A percentile compares a stretch with the other conserved stretches of the same genome.
Evolutionary conservation across 192 early-diverging fungal genomes (phyloP).

Genomic region (Gonapodya sp.): DNA sequence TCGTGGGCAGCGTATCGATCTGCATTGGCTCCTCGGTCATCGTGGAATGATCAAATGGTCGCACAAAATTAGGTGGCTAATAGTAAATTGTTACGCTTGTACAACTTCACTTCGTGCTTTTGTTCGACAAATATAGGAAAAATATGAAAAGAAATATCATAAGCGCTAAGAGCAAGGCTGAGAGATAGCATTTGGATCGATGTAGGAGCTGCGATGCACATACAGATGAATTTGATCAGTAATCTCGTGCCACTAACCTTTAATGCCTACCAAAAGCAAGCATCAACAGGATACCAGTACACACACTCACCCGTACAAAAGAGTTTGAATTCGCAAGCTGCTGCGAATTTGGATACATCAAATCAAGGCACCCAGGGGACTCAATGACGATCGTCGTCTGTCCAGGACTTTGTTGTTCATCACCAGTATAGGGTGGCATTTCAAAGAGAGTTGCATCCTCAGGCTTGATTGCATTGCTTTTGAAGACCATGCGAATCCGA

Average conservation of each 20-base stretch:
- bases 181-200: conserved; percentile 27
- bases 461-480: conserved; percentile 35
- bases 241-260: too few species aligned
- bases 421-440: conserved; percentile 44
- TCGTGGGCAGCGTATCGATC: neutral
- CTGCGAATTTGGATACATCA: conserved; percentile 31
- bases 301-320: conserved; percentile 13
- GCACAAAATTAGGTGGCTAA: too few species aligned
- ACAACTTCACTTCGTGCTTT: neutral
- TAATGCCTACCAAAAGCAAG: too few species aligned
- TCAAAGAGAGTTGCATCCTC: conserved; percentile 52
- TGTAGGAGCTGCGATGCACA: conserved; percentile 21
- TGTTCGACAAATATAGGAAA: conserved; percentile 5
- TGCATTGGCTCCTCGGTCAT: neutral
- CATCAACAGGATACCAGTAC: too few species aligned
- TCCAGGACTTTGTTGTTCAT: conserved; percentile 13
- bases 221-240: too few species aligned
- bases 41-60: neutral
- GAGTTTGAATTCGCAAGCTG: conserved; percentile 16
- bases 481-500: conserved; percentile 35
- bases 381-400: conserved; percentile 25
- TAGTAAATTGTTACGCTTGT: too few species aligned
- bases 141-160: conserved; percentile 27
- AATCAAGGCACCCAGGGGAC: conserved; percentile 30
- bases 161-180: conserved; percentile 20